Base-by-base conservation (phyloP, 2,329 filamentous ascomycete genomes). In the Penicillium sp. region DNA sequence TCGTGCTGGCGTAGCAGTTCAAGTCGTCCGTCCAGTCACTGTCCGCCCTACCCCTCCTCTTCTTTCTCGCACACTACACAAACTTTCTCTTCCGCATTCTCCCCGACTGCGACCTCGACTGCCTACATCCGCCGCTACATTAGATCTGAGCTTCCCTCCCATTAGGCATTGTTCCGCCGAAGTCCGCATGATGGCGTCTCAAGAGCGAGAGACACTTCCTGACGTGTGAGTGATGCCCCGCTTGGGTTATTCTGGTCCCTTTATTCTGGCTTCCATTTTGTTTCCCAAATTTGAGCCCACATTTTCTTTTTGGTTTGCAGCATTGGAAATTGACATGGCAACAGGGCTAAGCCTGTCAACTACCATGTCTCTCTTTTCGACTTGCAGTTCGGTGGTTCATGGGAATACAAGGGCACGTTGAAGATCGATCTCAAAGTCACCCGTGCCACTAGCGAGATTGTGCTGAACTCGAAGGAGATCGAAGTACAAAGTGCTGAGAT, bases 351-450 rank as follows among this genome's bases (percentile, higher is more conserved):
- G 78, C 92, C 94, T 2, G 79, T 81, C 60, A 91, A 97, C 78
- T 99, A 99, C 78, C 81, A 85, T 68, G 81, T 99, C 63, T 90
- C 88, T 54, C 83, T 99, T 66, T 85, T 82, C 70, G 88, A 94
- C 66, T 79, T 99, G 61, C 87, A 96, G 65, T 77, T 86, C 52
- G 82, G 83, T 61, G 84, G 83, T 53, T 78, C 78, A 57, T 96
- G 93, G 87, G 85, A 83, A 58, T 99, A 93, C 79, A 85, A 93
- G 77, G 94, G 94, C 63, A 86, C 82, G 20, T 90, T 97, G 61
- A 88, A 85, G 62, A 95, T 99, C 72, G 83, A 89, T 64, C 82
- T 88, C 57, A 85, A 88, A 57, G 82, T 97, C 72, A 81, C 82
- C 63, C 85, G 87, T 71, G 78, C 86, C 34, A 89, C 88, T 62